Conservation (phyloP, 352 stramenopile genomes). For the Phytophthora pistaciae region DNA sequence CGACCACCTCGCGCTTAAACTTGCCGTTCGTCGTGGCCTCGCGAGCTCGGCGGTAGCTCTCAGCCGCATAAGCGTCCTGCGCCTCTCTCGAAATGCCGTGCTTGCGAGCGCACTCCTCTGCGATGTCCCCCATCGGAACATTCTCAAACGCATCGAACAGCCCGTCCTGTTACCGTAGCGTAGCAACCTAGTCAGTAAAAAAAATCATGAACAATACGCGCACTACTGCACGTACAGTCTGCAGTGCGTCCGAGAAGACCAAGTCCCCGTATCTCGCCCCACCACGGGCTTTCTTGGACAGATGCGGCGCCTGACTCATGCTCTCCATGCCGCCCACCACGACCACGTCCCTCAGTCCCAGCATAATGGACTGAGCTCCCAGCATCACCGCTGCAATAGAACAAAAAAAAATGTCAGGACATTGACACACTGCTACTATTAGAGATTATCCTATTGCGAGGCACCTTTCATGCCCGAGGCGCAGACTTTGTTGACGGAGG, state of each 20-base stretch:
- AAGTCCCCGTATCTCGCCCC: constrained; percentile 90
- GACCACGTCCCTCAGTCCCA: constrained; percentile 83
- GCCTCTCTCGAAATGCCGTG: constrained; percentile 90
- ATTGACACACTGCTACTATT: neutral
- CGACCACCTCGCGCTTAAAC: constrained; percentile 85
- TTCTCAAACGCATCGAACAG: constrained; percentile 95
- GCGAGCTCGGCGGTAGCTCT: constrained; percentile 91
- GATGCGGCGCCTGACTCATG: constrained; percentile 96
- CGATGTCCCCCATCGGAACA: constrained; percentile 95
- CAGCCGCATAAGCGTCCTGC: constrained; percentile 94
- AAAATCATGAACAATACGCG: no score
- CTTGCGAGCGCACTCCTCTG: constrained; percentile 91
- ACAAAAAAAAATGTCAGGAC: neutral
- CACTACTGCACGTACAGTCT: constrained; percentile 44
- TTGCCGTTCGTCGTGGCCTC: constrained; percentile 63
- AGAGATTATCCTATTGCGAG: neutral
- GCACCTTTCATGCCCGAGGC: constrained; percentile 92
- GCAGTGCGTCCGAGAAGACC: constrained; percentile 89
- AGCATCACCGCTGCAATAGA: constrained; percentile 75
- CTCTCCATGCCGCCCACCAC: constrained; percentile 95
- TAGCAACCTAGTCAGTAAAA: neutral
- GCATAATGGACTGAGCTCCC: constrained; percentile 87
- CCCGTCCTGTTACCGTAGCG: constrained; percentile 86
- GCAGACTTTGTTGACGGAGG: constrained; percentile 99
- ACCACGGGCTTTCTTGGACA: constrained; percentile 77